Percentiles rank a stretch among this genome's conserved stretches.
phyloP scores from a whole-genome alignment of 2,329 filamentous ascomycete species.

The Colletotrichum theobromicola region DNA sequence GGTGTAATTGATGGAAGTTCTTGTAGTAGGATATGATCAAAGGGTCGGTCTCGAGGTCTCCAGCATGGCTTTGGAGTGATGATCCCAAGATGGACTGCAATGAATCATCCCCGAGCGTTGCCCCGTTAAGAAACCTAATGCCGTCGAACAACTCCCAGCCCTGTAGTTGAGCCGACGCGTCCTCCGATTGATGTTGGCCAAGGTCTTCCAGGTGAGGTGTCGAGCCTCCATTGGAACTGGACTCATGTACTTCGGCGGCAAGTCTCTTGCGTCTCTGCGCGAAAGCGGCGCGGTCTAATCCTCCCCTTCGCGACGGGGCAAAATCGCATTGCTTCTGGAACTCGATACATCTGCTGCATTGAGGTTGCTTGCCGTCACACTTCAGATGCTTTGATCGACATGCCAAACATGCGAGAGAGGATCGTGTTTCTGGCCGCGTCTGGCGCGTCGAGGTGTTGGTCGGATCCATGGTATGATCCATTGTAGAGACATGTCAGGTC shows the following conservation, averaged over 20 bases:
- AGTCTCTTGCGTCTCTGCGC: constrained; percentile 31
- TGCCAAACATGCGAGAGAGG: constrained; percentile 52
- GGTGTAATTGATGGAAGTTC: constrained; percentile 38
- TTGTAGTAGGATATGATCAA: constrained; percentile 39
- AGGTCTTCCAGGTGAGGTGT: background rate
- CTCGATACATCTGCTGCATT: constrained; percentile 48
- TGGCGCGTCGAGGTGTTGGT: background rate
- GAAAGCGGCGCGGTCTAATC: constrained; percentile 33
- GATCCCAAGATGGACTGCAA: background rate
- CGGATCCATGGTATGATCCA: background rate
- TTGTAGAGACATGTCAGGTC: background rate
- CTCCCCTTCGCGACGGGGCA: constrained; percentile 55
- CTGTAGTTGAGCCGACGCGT: background rate
- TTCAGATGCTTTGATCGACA: constrained; percentile 58
- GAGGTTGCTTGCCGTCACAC: constrained; percentile 54
- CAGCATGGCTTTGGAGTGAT: background rate
- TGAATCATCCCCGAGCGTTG: background rate
- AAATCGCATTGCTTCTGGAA: constrained; percentile 53
- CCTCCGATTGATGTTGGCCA: background rate
- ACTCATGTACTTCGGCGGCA: background rate
- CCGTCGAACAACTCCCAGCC: background rate
- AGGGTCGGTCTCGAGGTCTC: constrained; percentile 21
- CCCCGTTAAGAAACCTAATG: background rate
- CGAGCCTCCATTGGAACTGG: background rate
- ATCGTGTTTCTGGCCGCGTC: constrained; percentile 22